Conservation (phyloP, 768 basidiomycete species). For the Chalciporus sphaerocephalus region DNA sequence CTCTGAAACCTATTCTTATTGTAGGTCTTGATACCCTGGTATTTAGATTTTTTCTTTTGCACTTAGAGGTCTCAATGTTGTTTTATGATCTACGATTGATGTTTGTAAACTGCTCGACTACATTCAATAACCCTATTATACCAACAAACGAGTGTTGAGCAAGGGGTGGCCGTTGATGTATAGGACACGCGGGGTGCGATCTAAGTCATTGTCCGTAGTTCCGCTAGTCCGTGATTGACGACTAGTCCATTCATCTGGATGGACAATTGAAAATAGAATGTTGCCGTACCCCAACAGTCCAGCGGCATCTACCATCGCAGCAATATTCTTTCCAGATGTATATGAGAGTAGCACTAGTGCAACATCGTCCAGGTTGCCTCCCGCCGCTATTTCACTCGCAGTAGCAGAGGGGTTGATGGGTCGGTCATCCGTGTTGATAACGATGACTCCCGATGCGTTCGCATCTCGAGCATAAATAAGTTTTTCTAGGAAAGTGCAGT, state of each 20-base stretch:
- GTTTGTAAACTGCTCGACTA: neutral
- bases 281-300: constrained; percentile 45
- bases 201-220: constrained; percentile 21
- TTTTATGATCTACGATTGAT: too few relatives aligned
- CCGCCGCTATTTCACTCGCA: constrained; percentile 48
- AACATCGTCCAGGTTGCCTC: constrained; percentile 55
- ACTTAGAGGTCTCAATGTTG: neutral
- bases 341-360: constrained; percentile 56
- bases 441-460: constrained; percentile 74
- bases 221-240: constrained; percentile 15
- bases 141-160: constrained; percentile 67
- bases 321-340: constrained; percentile 48
- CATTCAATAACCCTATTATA: constrained; percentile 33
- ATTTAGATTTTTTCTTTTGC: constrained; percentile 3
- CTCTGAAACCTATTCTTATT: constrained; percentile 25
- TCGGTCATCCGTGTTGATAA: constrained; percentile 60
- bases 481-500: constrained; percentile 88
- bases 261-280: constrained; percentile 49
- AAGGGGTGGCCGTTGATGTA: constrained; percentile 76
- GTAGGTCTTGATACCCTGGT: neutral
- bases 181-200: constrained; percentile 46
- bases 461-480: constrained; percentile 61
- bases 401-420: constrained; percentile 65
- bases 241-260: constrained; percentile 28
- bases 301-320: constrained; percentile 51